Base-by-base conservation (phyloP, 805 yeast genomes). In the Yamadazyma philogaea region DNA sequence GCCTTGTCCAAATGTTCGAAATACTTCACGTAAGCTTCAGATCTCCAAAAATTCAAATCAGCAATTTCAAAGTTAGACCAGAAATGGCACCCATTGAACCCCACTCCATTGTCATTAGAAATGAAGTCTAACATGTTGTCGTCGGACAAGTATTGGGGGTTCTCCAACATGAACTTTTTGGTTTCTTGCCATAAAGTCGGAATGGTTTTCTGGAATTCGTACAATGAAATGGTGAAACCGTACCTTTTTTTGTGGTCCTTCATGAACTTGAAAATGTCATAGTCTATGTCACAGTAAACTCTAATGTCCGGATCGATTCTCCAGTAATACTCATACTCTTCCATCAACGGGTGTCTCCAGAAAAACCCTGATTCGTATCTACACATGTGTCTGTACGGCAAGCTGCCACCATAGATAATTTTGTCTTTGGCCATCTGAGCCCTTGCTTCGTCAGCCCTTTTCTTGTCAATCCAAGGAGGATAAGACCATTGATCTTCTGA, bases 1-100 rank as follows among this genome's bases (percentile, higher is more conserved):
- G 83, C 77, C 48, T 77, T 63, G 64, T 88, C 96, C 56, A 88
- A 75, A 53, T 74, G 68, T 15, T 85, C 84, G 54, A 88, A 88
- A 63, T 82, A 88, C 43, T 76, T 73, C 35, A 63, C 53, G 59
- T 88, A 88, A 7, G 87, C 87, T 40, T 81, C 78, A 15, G 78
- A 63, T 59, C 93, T 75, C 87, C 88, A 86, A 61, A 87, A 77
- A 42, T 77, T 74, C 62, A 87, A 72, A 41, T 80, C 76, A 6
- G 84, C 95, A 56, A 87, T 74, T 66, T 87, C 96, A 53, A 88
- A 88, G 68, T 88, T 88, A 19, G 95, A 84, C 96, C 96, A 87
- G 74, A 82, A 87, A 63, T 87, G 95, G 64, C 96, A 87, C 44
- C 85, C 75, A 61, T 87, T 87, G 63, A 86, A 87, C 11, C 82